phyloP scores from a whole-genome alignment of 2,329 filamentous ascomycete species.

The Lachnum nothofagi region DNA sequence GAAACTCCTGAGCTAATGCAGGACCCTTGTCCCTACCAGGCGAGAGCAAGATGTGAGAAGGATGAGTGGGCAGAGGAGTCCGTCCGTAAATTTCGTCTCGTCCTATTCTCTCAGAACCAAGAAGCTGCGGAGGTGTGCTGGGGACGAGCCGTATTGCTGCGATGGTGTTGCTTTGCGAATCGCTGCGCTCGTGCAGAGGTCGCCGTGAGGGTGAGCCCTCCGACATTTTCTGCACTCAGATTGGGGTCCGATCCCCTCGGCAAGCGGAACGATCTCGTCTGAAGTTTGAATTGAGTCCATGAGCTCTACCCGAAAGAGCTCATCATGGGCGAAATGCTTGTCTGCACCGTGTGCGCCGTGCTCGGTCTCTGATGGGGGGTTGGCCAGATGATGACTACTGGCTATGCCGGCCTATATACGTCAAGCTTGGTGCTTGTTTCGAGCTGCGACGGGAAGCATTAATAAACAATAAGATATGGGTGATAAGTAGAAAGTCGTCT shows the following conservation, averaged over 20 bases:
- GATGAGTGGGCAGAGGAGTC: conserved; percentile 31
- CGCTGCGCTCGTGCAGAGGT: conserved; percentile 25
- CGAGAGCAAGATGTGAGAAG: conserved; percentile 30
- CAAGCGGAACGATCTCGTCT: neutral
- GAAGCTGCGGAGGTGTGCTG: conserved; percentile 17
- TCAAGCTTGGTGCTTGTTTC: neutral
- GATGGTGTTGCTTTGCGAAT: conserved; percentile 22
- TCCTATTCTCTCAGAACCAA: conserved; percentile 6
- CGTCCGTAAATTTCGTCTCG: conserved; percentile 29
- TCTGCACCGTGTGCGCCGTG: neutral
- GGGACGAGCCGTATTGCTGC: conserved; percentile 19
- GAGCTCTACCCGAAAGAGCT: neutral
- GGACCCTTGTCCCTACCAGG: conserved; percentile 20
- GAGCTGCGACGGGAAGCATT: neutral
- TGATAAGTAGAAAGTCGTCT: neutral
- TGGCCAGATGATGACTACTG: neutral
- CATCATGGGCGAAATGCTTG: neutral
- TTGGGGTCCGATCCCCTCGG: neutral
- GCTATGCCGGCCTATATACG: neutral
- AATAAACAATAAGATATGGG: neutral
- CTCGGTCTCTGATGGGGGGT: neutral
- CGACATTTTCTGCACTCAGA: conserved; percentile 8
- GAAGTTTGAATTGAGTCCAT: neutral
- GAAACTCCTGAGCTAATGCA: conserved; percentile 27
- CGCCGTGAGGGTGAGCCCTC: conserved; percentile 8